Evolutionary conservation across 202 grass and related monocot species (phyloP).

Genomic region (Dendrocalamus latiflorus): DNA sequence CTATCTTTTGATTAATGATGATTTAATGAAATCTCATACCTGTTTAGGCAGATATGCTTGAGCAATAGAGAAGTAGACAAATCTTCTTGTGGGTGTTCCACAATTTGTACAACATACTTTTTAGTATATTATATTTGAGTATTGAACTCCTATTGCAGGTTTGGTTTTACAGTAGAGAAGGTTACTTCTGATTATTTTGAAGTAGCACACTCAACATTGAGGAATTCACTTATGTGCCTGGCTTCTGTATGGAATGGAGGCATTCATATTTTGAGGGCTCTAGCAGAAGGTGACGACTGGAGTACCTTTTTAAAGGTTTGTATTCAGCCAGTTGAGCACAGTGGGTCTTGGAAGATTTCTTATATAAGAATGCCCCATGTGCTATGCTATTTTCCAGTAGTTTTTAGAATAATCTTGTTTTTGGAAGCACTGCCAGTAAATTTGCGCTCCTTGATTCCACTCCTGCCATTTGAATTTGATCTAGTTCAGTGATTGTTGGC

Average conservation of each 20-base stretch:
- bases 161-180: conserved; percentile 68
- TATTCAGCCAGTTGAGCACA: conserved; percentile 10
- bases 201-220: conserved; percentile 46
- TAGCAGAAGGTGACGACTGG: conserved; percentile 81
- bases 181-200: conserved; percentile 71
- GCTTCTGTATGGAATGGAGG: conserved; percentile 72
- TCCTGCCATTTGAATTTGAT: conserved; percentile 20
- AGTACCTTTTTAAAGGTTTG: conserved; percentile 69
- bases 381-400: neutral
- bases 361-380: neutral
- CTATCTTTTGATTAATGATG: neutral
- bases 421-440: neutral
- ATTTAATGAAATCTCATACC: neutral
- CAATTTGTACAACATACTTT: neutral
- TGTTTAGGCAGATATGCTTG: conserved; percentile 6
- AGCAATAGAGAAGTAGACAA: neutral
- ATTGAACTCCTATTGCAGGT: conserved; percentile 46
- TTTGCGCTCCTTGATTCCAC: neutral
- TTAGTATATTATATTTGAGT: conserved; percentile 12
- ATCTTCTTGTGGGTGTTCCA: neutral
- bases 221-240: conserved; percentile 34
- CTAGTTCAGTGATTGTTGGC: neutral
- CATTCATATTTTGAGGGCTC: conserved; percentile 55
- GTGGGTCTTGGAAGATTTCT: neutral
- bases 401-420: neutral